Percentiles rank a stretch among this genome's conserved stretches.
Conservation (phyloP, 176 grass and related monocot genomes). For the Triticum timopheevii region DNA sequence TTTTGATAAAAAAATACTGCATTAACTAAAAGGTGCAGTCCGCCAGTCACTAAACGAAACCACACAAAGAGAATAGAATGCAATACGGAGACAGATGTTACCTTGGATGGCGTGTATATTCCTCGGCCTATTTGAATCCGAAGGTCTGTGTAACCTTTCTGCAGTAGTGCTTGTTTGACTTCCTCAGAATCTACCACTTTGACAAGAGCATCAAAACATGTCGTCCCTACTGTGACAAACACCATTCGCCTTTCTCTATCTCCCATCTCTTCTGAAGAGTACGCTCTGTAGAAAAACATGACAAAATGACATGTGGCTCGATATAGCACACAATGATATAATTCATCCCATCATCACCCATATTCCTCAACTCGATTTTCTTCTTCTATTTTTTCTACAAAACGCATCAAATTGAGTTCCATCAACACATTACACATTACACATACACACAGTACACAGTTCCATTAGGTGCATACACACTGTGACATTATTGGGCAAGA, state of each 20-base stretch:
- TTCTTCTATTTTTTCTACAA: no score
- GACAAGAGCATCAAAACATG: conserved; percentile 73
- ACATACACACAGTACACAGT: no score
- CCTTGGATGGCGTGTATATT: conserved; percentile 57
- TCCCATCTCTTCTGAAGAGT: conserved; percentile 12
- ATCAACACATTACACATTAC: no score
- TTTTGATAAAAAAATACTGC: not conserved
- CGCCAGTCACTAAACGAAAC: not conserved
- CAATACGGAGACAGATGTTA: conserved; percentile 13
- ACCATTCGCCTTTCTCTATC: conserved; percentile 37
- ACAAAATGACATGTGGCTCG: no score
- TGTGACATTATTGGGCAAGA: no score
- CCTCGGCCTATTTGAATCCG: conserved; percentile 70
- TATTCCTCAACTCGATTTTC: no score
- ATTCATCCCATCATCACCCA: no score
- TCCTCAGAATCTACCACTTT: conserved; percentile 52
- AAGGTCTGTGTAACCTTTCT: conserved; percentile 62
- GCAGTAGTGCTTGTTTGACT: conserved; percentile 58
- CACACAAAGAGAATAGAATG: not conserved
- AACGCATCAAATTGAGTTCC: no score
- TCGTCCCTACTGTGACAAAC: conserved; percentile 88
- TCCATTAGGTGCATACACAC: no score
- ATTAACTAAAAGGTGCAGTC: not conserved
- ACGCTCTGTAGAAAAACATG: not conserved
- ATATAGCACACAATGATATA: no score